Evolutionary conservation across 495 filamentous ascomycete species (phyloP).

Genomic region (Penicillium desertorum): DNA sequence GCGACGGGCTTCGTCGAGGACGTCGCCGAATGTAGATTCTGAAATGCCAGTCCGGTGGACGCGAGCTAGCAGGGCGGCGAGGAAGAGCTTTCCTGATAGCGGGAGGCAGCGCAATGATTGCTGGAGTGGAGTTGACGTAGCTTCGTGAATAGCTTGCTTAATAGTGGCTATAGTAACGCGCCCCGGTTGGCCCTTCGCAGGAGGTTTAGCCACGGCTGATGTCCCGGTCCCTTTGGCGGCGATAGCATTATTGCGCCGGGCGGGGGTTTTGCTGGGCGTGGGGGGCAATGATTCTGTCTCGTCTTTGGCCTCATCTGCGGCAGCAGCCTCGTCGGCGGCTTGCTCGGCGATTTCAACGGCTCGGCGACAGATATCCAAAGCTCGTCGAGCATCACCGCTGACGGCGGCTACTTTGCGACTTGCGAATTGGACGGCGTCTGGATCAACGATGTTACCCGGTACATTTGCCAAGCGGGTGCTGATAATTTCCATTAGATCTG

Average conservation of each 20-base stretch:
- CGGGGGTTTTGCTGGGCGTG: conserved; percentile 48
- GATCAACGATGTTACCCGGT: conserved; percentile 83
- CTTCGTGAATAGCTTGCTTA: conserved; percentile 91
- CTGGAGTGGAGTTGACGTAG: conserved; percentile 87
- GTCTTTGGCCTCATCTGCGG: conserved; percentile 27
- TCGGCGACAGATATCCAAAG: conserved; percentile 91
- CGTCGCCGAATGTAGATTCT: conserved; percentile 86
- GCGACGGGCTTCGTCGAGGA: conserved; percentile 83
- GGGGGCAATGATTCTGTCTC: conserved; percentile 41
- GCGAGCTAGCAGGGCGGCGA: conserved; percentile 75
- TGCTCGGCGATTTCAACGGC: conserved; percentile 95
- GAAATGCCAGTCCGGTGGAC: conserved; percentile 80
- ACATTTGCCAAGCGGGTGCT: conserved; percentile 83
- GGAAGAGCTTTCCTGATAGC: conserved; percentile 76
- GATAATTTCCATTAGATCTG: conserved; percentile 97
- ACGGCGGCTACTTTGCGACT: conserved; percentile 96
- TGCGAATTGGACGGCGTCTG: conserved; percentile 95
- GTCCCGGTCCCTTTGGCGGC: conserved; percentile 15
- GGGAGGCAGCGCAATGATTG: conserved; percentile 80
- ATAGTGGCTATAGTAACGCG: conserved; percentile 88
- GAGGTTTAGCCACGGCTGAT: conserved; percentile 18
- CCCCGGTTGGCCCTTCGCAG: conserved; percentile 41
- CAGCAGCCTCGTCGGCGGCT: conserved; percentile 46
- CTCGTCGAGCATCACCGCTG: conserved; percentile 87
- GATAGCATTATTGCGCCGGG: conserved; percentile 33